Evolutionary conservation across 2,329 filamentous ascomycete genomes (phyloP), one percentile per base, ranked within the genome.

Genomic region (Fusarium protoensiforme): DNA sequence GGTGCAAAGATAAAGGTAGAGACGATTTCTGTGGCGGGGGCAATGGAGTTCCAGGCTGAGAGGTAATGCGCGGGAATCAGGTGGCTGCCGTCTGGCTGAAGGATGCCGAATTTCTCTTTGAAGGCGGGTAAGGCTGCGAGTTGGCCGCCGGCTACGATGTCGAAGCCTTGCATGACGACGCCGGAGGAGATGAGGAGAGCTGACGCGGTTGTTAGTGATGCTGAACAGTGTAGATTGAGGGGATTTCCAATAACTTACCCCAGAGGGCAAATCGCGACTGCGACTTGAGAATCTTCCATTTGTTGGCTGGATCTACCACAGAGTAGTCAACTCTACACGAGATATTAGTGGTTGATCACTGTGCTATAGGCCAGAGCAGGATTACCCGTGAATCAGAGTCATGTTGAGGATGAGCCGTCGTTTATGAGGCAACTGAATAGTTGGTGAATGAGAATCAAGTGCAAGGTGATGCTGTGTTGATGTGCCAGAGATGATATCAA

Each of bases 51-150:
- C 79, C 79, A 81, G 5, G 77, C 79, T 2, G 77, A 78, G 31
- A 80, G 78, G 56, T 76, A 77, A 29, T 65, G 73, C 11, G 80
- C 78, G 2, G 79, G 79, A 61, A 81, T 78, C 16, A 82, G 61
- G 36, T 78, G 72, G 46, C 65, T 73, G 18, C 77, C 79, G 51
- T 78, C 73, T 16, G 70, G 31, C 63, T 77, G 73, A 11, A 60
- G 69, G 20, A 68, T 58, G 10, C 79, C 79, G 61, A 81, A 80
- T 58, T 76, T 67, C 64, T 75, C 67, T 35, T 61, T 65, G 54
- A 80, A 80, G 56, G 71, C 77, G 8, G 79, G 77, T 5, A 81
- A 59, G 14, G 78, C 74, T 13, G 78, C 79, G 13, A 81, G 75
- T 65, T 81, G 78, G 43, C 78, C 77, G 27, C 78, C 78, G 33